Evolutionary conservation across 257 asterid genomes (phyloP).

Genomic region (Solanum pinnatisectum): DNA sequence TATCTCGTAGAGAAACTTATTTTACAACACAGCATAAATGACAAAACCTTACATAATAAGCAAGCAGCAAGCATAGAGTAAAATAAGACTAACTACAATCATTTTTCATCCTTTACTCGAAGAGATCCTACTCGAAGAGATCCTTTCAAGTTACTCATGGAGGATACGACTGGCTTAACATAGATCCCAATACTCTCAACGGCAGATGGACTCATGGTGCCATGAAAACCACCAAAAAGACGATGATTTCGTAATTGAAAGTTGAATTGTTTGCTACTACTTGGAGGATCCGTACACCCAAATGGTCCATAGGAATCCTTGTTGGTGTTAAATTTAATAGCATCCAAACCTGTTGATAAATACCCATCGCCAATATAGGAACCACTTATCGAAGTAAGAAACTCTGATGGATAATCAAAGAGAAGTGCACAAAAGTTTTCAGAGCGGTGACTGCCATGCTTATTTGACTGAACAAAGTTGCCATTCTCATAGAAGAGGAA

Average conservation of each 20-base stretch:
- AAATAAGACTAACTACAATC: neutral
- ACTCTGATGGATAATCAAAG: neutral
- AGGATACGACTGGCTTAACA: conserved; percentile 11
- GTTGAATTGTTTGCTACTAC: neutral
- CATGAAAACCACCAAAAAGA: conserved; percentile 37
- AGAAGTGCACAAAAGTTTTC: neutral
- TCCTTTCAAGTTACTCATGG: neutral
- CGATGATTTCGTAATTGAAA: conserved; percentile 14
- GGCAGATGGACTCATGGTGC: neutral
- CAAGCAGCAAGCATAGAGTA: neutral
- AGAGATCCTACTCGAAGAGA: neutral
- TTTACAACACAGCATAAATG: neutral
- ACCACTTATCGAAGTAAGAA: neutral
- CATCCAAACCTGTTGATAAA: neutral
- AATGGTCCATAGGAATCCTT: neutral
- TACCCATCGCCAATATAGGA: neutral
- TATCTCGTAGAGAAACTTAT: neutral
- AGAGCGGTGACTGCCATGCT: accelerated
- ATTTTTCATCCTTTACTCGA: neutral
- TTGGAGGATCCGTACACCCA: neutral
- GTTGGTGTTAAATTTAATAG: conserved; percentile 7
- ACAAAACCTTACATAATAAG: neutral
- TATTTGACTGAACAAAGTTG: neutral
- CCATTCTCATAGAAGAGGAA: neutral
- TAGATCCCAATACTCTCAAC: conserved; percentile 30